phyloP scores from a whole-genome alignment of 2,329 filamentous ascomycete genomes.

The Apiospora rasikravindrae region DNA sequence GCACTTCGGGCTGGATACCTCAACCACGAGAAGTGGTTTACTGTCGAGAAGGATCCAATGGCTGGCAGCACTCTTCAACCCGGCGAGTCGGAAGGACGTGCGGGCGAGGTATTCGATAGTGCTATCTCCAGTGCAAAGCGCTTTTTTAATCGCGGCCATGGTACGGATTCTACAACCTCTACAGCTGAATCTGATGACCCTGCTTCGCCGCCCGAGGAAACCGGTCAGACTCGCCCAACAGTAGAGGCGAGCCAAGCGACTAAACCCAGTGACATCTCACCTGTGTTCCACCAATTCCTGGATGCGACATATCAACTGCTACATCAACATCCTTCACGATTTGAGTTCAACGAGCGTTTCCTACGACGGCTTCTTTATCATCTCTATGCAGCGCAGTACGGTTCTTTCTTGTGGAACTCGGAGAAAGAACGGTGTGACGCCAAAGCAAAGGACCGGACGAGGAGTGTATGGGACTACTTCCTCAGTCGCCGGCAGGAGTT shows the following conservation, averaged over 20 bases:
- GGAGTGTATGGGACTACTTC: slow-evolving; percentile 97
- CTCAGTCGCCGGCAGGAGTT: slow-evolving; percentile 81
- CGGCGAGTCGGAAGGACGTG: slow-evolving; percentile 63
- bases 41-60: slow-evolving; percentile 79
- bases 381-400: slow-evolving; percentile 94
- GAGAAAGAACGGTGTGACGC: slow-evolving; percentile 84
- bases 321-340: slow-evolving; percentile 82
- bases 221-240: slow-evolving; percentile 39
- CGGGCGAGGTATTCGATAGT: slow-evolving; percentile 80
- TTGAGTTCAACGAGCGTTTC: slow-evolving; percentile 97
- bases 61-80: slow-evolving; percentile 67
- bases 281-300: slow-evolving; percentile 97
- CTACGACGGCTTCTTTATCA: slow-evolving; percentile 89
- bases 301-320: slow-evolving; percentile 92
- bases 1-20: slow-evolving; percentile 87
- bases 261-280: slow-evolving; percentile 87
- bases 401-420: slow-evolving; percentile 93
- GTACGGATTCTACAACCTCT: slow-evolving; percentile 53
- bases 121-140: slow-evolving; percentile 84
- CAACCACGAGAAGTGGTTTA: slow-evolving; percentile 93
- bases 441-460: slow-evolving; percentile 71
- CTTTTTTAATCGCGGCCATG: slow-evolving; percentile 80
- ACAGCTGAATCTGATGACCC: slow-evolving; percentile 56
- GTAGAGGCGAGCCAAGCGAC: slow-evolving; percentile 69
- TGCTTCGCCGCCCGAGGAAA: slow-evolving; percentile 36